Evolutionary conservation across 768 basidiomycete genomes (phyloP).

Genomic region (Dendrothele bispora): DNA sequence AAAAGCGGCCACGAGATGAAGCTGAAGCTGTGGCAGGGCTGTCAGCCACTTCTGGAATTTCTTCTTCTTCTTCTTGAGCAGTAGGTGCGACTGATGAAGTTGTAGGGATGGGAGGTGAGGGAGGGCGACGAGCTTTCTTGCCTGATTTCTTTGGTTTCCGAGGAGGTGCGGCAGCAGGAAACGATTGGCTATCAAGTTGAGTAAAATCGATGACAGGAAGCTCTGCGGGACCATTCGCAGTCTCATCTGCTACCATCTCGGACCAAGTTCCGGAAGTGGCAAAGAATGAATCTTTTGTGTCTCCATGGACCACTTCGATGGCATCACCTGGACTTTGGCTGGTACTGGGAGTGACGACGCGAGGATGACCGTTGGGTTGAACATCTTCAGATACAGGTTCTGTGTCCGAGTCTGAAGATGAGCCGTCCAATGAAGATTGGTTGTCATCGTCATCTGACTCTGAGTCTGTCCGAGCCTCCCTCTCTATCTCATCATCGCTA

Average conservation of each 20-base stretch:
- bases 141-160: constrained; percentile 42
- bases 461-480: constrained; percentile 71
- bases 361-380: constrained; percentile 46
- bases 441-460: constrained; percentile 61
- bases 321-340: constrained; percentile 58
- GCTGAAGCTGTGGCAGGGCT: constrained; percentile 41
- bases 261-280: constrained; percentile 65
- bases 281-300: constrained; percentile 50
- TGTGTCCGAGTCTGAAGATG: constrained; percentile 73
- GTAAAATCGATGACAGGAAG: constrained; percentile 83
- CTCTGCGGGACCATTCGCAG: constrained; percentile 57
- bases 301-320: constrained; percentile 24
- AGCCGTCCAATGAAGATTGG: constrained; percentile 58
- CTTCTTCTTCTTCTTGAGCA: constrained; percentile 20
- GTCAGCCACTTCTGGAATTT: constrained; percentile 26
- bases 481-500: constrained; percentile 78
- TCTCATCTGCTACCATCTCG: constrained; percentile 81
- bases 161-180: constrained; percentile 25
- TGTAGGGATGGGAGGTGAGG: constrained; percentile 29
- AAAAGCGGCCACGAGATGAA: constrained; percentile 20
- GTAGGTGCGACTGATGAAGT: too few species aligned
- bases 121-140: constrained; percentile 32
- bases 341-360: constrained; percentile 64
- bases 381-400: constrained; percentile 70
- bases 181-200: constrained; percentile 50